A percentile compares a stretch with the other conserved stretches of the same genome.
Evolutionary conservation across 495 filamentous ascomycete species (phyloP).

Genomic region (Articulospora tetracladia): DNA sequence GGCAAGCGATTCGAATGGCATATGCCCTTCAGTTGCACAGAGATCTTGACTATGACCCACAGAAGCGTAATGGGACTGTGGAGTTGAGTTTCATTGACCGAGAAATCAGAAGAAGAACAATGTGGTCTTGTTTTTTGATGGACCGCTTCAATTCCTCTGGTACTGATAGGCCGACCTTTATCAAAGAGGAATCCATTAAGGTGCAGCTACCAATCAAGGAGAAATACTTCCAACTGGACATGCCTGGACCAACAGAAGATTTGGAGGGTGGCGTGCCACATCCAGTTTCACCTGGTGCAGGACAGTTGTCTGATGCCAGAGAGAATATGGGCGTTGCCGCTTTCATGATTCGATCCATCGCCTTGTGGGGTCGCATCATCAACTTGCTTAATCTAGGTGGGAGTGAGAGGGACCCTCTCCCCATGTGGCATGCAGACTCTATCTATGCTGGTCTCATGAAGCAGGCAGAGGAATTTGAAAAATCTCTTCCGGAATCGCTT

Average conservation of each 20-base stretch:
- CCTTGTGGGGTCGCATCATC: constrained; percentile 86
- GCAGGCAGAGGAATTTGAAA: constrained; percentile 66
- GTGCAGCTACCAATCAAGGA: constrained; percentile 91
- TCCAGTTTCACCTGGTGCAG: constrained; percentile 56
- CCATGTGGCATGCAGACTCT: constrained; percentile 80
- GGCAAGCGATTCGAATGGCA: constrained; percentile 94
- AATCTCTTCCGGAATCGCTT: constrained; percentile 64
- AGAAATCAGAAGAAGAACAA: constrained; percentile 86
- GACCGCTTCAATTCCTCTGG: constrained; percentile 96
- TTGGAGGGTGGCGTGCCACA: constrained; percentile 71
- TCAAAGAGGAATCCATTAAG: constrained; percentile 81
- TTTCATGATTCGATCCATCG: constrained; percentile 82
- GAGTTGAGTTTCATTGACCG: constrained; percentile 86
- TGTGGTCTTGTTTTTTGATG: constrained; percentile 99
- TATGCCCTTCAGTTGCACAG: constrained; percentile 92
- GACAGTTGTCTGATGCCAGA: constrained; percentile 60
- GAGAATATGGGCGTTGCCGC: constrained; percentile 94
- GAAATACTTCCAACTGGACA: constrained; percentile 84
- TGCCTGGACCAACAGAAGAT: constrained; percentile 82
- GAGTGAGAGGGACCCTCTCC: constrained; percentile 69
- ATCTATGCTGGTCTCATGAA: constrained; percentile 66
- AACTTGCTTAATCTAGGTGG: constrained; percentile 90
- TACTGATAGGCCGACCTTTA: constrained; percentile 89
- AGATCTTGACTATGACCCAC: constrained; percentile 85
- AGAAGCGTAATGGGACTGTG: constrained; percentile 58